These are phyloP conservation scores for Clitocybe nebularis DNA, from an alignment of 1,284 basidiomycete species.

Conservation along the genomic window DNA sequence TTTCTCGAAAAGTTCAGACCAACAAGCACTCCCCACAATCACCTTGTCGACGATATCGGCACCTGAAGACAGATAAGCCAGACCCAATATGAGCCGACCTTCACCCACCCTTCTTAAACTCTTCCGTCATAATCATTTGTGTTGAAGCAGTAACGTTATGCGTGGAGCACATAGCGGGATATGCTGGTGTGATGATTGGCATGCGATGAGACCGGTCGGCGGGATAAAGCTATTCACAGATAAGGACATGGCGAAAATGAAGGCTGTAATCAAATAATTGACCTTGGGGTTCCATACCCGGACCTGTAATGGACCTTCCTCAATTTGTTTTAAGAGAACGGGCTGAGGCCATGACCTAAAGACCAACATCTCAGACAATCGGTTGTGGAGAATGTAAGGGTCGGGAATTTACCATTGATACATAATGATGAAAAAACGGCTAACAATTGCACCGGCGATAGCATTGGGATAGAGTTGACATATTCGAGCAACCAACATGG, in stretches of 20 bases:
- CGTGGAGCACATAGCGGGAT: conserved; percentile 99
- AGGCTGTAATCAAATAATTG: conserved; percentile 1
- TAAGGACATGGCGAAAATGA: too few species aligned
- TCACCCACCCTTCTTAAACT: conserved; percentile 83
- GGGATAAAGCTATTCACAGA: conserved; percentile 72
- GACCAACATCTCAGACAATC: conserved; percentile 1
- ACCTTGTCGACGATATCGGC: conserved; percentile 93
- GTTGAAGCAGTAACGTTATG: conserved; percentile 97
- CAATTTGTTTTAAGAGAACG: conserved; percentile 93
- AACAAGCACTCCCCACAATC: conserved; percentile 78
- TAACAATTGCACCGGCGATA: conserved; percentile 91
- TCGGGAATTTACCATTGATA: conserved; percentile 79
- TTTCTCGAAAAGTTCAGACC: conserved; percentile 90
- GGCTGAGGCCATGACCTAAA: conserved; percentile 95
- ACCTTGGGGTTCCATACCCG: conserved; percentile 98
- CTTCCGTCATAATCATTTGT: conserved; percentile 94
- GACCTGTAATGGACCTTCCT: conserved; percentile 90
- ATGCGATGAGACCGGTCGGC: conserved; percentile 92
- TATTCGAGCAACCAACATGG: conserved; percentile 96
- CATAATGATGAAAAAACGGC: conserved; percentile 96
- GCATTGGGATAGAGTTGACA: conserved; percentile 98
- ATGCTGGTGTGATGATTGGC: conserved; percentile 99
- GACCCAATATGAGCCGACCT: conserved; percentile 4
- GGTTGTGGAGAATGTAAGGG: not conserved
- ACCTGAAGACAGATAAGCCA: conserved; percentile 40